Base-by-base conservation (phyloP, 2,329 filamentous ascomycete species). In the Blumeria hordei region DNA sequence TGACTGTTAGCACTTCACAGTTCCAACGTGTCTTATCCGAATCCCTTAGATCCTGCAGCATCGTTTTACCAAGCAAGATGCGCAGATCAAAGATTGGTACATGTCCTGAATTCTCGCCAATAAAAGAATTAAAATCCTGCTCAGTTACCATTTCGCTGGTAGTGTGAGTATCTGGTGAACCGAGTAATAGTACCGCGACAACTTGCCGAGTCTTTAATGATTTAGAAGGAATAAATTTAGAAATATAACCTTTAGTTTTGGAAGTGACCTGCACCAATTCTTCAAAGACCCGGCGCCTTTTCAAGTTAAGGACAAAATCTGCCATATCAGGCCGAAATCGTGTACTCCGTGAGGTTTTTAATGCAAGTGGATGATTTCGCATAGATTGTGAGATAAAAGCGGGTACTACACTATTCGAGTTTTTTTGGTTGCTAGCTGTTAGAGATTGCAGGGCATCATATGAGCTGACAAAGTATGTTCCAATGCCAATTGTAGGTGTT, bases 301-400 rank as follows among this genome's bases (percentile, higher is more conserved):
- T 68, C 56, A 73, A 65, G 6, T 69, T 64, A 3, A 80, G 66
- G 0, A 83, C 61, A 32, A 74, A 67, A 0, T 67, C 64, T 36
- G 72, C 69, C 77, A 82, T 83, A 59, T 80, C 76, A 5, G 66
- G 43, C 34, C 77, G 71, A 72, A 71, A 77, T 28, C 55, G 34
- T 12, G 61, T 54, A 9, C 14, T 21, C 6, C 8, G 53, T 47
- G 18, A 33, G 7, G 49, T 33, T 51, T 51, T 16, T 9, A 51
- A 34, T 4, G 32, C 21, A 35, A 53, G 10, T 36, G 18, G 47
- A 37, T 33, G 11, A 54, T 34, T 39, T 45, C 52, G 53, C 34
- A 57, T 45, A 16, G 21, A 34, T 43, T 28, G 28, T n/a, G 56
- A 54, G 33, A 59, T 36, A n/a, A 58, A 49, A 16, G 16, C 47